phyloP scores from a whole-genome alignment of 805 yeast genomes.

The Metschnikowia vanudenii region DNA sequence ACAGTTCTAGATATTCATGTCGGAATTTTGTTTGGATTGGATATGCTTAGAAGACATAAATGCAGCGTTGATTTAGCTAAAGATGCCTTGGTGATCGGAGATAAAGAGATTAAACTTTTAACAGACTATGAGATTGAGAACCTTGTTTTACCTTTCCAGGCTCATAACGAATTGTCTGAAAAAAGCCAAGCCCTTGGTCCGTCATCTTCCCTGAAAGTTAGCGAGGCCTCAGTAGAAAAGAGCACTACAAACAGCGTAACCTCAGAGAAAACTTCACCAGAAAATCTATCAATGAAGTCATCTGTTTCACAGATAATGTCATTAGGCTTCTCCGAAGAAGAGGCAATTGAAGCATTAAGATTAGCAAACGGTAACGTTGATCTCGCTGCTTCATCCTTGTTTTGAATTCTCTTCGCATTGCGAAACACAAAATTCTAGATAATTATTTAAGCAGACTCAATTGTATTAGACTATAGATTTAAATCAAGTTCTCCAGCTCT shows the following conservation, averaged over 20 bases:
- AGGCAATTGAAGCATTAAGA: constrained; percentile 63
- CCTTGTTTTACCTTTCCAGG: constrained; percentile 18
- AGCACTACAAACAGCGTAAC: neutral
- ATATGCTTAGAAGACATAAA: constrained; percentile 84
- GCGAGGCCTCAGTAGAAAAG: neutral
- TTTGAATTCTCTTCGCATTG: constrained; percentile 26
- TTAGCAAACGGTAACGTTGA: constrained; percentile 78
- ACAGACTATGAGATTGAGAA: constrained; percentile 65
- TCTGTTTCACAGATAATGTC: constrained; percentile 28
- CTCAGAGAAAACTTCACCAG: neutral
- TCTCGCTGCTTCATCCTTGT: constrained; percentile 78
- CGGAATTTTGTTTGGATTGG: constrained; percentile 83
- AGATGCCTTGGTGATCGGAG: constrained; percentile 68
- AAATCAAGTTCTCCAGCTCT: constrained; percentile 12
- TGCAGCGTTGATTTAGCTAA: constrained; percentile 73
- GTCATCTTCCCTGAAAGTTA: neutral
- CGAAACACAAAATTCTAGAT: neutral
- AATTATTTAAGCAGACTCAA: neutral
- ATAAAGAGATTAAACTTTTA: constrained; percentile 68
- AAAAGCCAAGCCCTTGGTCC: neutral
- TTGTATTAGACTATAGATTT: neutral
- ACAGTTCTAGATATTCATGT: constrained; percentile 58
- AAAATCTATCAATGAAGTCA: neutral
- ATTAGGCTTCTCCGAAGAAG: constrained; percentile 68
- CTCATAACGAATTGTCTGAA: neutral